These are phyloP conservation scores for Xylariaceae sp. DNA, from an alignment of 2,329 filamentous ascomycete genomes.

Conservation along the genomic window DNA sequence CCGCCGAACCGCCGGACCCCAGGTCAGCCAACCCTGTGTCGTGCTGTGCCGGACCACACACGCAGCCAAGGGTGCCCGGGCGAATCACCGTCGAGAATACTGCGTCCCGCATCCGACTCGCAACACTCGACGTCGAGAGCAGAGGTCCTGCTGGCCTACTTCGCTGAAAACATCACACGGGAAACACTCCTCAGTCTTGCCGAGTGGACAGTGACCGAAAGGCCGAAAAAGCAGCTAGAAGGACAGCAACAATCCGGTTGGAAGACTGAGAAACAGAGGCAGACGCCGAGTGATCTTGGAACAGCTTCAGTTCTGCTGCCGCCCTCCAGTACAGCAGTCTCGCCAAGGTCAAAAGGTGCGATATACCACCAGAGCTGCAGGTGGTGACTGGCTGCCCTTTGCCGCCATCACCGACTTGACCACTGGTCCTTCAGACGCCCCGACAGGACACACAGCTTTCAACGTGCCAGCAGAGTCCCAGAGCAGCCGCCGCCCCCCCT, in stretches of 20 bases:
- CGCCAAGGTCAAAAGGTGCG: constrained; percentile 7
- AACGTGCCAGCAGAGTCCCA: background rate
- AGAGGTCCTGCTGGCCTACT: background rate
- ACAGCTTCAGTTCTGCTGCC: constrained; percentile 12
- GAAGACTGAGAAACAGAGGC: background rate
- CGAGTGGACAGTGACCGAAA: background rate
- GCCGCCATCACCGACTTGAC: constrained; percentile 26
- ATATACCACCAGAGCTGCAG: background rate
- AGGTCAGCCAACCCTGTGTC: constrained; percentile 1
- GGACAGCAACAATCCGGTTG: too few relatives aligned
- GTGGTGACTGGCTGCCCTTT: constrained; percentile 22
- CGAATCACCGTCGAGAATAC: constrained; percentile 19
- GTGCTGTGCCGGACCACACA: constrained; percentile 6
- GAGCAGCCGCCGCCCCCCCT: background rate
- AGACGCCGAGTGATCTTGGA: background rate
- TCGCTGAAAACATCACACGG: background rate
- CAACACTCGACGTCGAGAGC: constrained; percentile 1
- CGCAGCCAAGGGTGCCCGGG: constrained; percentile 6
- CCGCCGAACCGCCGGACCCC: constrained; percentile 10
- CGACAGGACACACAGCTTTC: background rate
- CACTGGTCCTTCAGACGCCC: constrained; percentile 22
- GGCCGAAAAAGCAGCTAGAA: background rate
- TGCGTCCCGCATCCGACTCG: background rate
- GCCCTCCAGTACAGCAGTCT: constrained; percentile 23
- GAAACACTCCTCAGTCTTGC: background rate